Base-by-base conservation (phyloP, 306 rosid genomes). In the Oemleria cerasiformis region DNA sequence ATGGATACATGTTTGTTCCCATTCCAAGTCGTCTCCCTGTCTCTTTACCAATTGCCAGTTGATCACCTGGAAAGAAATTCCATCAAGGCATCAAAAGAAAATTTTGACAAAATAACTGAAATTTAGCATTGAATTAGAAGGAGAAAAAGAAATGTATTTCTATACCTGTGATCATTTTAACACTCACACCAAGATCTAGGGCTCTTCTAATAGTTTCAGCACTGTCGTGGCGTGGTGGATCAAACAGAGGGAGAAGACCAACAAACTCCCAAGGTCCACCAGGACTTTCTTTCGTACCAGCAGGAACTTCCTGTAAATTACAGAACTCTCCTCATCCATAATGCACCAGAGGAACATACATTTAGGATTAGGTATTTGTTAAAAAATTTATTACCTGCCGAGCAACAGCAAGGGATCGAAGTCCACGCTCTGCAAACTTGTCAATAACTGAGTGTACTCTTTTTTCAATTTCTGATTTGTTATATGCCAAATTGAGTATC, bases 181-280 rank as follows among this genome's bases (percentile, higher is more conserved):
- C 77, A 73, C 70, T 63, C 40, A 73, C 77, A 19, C 77, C 77
- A 15, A 73, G 63, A 73, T 73, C 70, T 15, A 73, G 62, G 3
- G 77, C 77, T 73, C 77, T 63, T 61, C 77, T 73, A 48, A 73
- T 73, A 20, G 77, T 73, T 73, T 73, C 77, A 45, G 77, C 77
- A 40, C 77, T 73, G 51, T 73, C 77, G 2, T 61, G 70, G 3
- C 77, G 61, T 38, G 77, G 77, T 38, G 77, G 77, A 73, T 73
- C 77, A 63, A 73, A 73, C 23, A 73, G 49, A 15, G 77, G 77
- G 63, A 73, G 70, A 61, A 73, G 63, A 40, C 77, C 77, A 10
- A 73, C 51, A 40, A 73, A 73, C 70, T 73, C 77, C 77, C 77
- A 73, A 48, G 70, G 70, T 38, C 77, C 77, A 20, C 77, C 77